Base-by-base conservation (phyloP, 345 rosid genomes). In the Trapa bicornis region DNA sequence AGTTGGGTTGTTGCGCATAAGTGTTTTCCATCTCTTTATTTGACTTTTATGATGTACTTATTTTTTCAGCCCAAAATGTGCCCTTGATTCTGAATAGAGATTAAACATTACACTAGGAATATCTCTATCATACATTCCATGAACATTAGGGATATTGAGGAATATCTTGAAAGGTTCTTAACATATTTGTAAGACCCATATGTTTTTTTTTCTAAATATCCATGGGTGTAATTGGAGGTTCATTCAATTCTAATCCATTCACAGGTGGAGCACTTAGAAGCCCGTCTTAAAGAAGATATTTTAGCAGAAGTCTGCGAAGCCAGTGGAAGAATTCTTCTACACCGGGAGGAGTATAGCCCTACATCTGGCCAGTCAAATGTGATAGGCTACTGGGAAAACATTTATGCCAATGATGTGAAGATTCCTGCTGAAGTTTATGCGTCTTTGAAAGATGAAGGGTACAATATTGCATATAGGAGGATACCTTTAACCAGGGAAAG, bases 331-430 rank as follows among this genome's bases (percentile, higher is more conserved):
- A 85, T 93, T 80, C 91, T 93, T 79, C 76, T 93, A 74, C 99
- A 93, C 73, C 92, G 97, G 56, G 99, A 93, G 85, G 99, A 93
- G 78, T 84, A 83, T 73, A 84, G 77, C 39, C 83, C 92, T 6
- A 80, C 80, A 63, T 79, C 87, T 74, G 82, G 90, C 75, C 81
- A 82, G 71, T 86, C 95, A 67, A 86, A 82, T 75, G 90, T 93
- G 68, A 78, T 83, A 68, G 99, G 99, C 70, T 93, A 88, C 74
- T 90, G 97, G 99, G 97, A 88, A 77, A 88, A 87, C 78, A 89
- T 94, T 64, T 81, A 80, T 68, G 80, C 83, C 54, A 96, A 91
- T 48, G 83, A 85, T 74, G 91, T 94, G 76, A 94, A 85, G 83
- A 86, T 96, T 68, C 91, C 97, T 70, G 87, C 95, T 32, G 99